phyloP scores from a whole-genome alignment of 2,329 filamentous ascomycete genomes.

The Tolypocladium tropicale region DNA sequence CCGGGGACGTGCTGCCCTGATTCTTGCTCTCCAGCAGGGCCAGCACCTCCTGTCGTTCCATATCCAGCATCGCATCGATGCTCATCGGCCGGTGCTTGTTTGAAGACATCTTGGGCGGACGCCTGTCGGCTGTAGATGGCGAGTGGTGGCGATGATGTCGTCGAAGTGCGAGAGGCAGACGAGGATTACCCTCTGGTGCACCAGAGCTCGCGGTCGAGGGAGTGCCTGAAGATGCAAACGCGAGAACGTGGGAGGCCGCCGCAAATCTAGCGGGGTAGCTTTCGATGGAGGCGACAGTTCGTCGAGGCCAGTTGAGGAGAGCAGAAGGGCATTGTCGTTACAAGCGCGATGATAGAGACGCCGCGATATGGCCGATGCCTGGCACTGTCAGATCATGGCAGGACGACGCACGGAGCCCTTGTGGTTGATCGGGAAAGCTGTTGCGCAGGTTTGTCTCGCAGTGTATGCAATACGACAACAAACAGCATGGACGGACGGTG shows the following conservation, averaged over 20 bases:
- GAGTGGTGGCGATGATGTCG: not conserved
- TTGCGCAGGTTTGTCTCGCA: not conserved
- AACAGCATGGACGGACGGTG: not conserved
- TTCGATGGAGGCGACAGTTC: slow-evolving; percentile 2
- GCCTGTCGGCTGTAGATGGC: not conserved
- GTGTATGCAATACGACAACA: not conserved
- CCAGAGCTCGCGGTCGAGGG: not conserved
- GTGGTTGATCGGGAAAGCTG: not conserved
- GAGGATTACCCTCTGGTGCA: not conserved
- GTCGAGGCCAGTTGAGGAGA: not conserved
- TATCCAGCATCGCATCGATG: slow-evolving; percentile 65
- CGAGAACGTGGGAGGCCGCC: not conserved
- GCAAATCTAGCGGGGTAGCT: not conserved
- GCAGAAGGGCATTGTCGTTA: slow-evolving; percentile 4
- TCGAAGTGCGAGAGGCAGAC: not conserved
- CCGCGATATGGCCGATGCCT: not conserved
- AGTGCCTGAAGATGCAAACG: not conserved
- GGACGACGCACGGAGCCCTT: not conserved
- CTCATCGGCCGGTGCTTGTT: slow-evolving; percentile 47
- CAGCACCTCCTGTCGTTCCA: slow-evolving; percentile 66
- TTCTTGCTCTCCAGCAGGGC: slow-evolving; percentile 51
- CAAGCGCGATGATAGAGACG: not conserved
- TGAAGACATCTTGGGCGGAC: slow-evolving; percentile 19
- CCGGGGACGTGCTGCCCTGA: slow-evolving; percentile 19
- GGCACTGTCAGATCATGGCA: not conserved